These are phyloP conservation scores for Flaveria bidentis DNA, from an alignment of 129 eudicot species.

Conservation along the genomic window DNA sequence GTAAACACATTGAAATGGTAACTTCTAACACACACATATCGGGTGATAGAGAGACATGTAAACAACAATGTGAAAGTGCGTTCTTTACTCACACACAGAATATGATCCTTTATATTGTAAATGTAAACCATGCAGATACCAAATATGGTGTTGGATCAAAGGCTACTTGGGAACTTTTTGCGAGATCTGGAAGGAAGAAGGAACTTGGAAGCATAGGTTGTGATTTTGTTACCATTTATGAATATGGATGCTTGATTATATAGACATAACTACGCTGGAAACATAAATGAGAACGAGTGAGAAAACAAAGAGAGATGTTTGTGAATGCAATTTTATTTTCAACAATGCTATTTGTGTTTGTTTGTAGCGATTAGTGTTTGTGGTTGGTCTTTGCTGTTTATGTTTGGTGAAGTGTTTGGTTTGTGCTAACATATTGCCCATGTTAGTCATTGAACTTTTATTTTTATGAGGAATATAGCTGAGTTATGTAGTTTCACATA, in stretches of 20 bases:
- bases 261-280: background rate
- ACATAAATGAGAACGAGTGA: no score
- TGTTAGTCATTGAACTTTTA: background rate
- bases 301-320: no score
- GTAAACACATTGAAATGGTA: background rate
- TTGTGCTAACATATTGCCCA: background rate
- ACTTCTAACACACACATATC: background rate
- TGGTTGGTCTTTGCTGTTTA: no score
- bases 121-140: constrained; percentile 59
- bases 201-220: constrained; percentile 41
- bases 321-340: no score
- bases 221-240: background rate
- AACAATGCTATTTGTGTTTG: no score
- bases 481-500: background rate
- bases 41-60: background rate
- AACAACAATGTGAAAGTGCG: background rate
- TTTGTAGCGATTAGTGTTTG: no score
- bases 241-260: background rate
- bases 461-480: background rate
- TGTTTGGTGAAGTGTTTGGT: background rate
- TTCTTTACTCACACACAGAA: background rate
- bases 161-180: constrained; percentile 62
- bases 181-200: constrained; percentile 42
- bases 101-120: background rate
- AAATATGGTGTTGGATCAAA: constrained; percentile 72